Base-by-base conservation (phyloP, 176 grass and related monocot species). In the Lolium perenne region DNA sequence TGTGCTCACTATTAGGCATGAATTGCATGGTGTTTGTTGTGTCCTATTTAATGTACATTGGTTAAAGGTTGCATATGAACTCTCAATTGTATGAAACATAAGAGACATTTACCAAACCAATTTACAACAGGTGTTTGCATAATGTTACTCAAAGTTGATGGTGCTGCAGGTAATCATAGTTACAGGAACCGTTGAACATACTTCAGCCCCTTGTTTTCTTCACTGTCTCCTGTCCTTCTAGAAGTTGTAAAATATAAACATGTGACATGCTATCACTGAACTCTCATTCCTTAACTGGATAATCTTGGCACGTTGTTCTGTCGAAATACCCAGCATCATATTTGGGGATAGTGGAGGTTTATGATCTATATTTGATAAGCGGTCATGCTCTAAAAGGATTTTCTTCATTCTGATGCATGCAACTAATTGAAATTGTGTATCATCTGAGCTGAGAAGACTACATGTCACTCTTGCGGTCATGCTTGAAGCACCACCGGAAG, bases 1-100 rank as follows among this genome's bases (percentile, higher is more conserved):
- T 80, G 20, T 77, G 26, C 58, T 77, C 29, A 82, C 15, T 77
- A 62, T 56, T 89, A 6, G 15, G 32, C 79, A 69, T 66, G 46
- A 57, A 72, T 10, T 12, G 1, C 45, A 32, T 74, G 46, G 32
- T 45, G 45, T 53, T 84, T 61, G n/a, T 51, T 78, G 14, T 66
- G 4, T 26, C 47, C 13, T 41, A 62, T 5, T 16, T 41, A 18
- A 47, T 84, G 16, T 71, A 64, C 64, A 45, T 82, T 23, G 26
- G 46, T 43, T 76, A 47, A 77, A 58, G 17, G 58, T 62, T 8
- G 8, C 35, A 53, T 49, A 2, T 71, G 4, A 74, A 63, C 29
- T 71, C 56, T 80, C 7, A 32, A 5, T 43, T 78, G 41, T 9
- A 4, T 50, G 73, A 61, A 73, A 62, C 3, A 72, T 11, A 87